Conservation (phyloP, 225 moss, liverwort and hornwort genomes). For the Marchantia polymorpha region DNA sequence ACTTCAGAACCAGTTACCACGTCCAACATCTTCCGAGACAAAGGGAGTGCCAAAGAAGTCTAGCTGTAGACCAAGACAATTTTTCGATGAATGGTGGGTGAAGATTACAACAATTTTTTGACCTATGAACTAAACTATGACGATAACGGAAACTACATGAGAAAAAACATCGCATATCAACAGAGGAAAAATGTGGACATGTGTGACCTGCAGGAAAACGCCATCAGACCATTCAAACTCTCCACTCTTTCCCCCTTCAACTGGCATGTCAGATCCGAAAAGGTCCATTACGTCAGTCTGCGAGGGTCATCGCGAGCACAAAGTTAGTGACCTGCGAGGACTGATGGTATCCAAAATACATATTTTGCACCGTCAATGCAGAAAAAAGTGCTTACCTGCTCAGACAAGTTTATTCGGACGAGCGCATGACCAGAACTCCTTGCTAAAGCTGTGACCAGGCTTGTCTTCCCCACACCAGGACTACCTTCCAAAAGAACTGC, state of each 20-base stretch:
- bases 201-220: conserved; percentile 80
- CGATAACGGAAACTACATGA: too few relatives aligned
- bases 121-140: too few relatives aligned
- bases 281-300: conserved; percentile 98
- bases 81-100: too few relatives aligned
- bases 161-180: too few relatives aligned
- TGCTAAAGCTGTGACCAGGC: conserved; percentile 84
- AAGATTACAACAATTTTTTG: too few relatives aligned
- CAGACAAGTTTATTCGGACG: conserved; percentile 90
- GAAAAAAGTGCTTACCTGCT: conserved; percentile 44
- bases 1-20: too few relatives aligned
- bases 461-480: conserved; percentile 98
- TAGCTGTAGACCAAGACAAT: too few relatives aligned
- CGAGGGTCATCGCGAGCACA: conserved; percentile 6
- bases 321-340: background rate
- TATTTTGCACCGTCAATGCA: background rate
- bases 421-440: conserved; percentile 65
- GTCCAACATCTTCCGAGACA: too few relatives aligned
- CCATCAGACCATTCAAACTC: conserved; percentile 98
- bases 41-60: too few relatives aligned
- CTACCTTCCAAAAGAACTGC: conserved; percentile 91
- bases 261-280: conserved; percentile 92
- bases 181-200: background rate
- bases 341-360: background rate
- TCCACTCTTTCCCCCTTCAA: conserved; percentile 85